These are phyloP conservation scores for Prunella vulgaris DNA, from an alignment of 257 asterid species.

Conservation along the genomic window DNA sequence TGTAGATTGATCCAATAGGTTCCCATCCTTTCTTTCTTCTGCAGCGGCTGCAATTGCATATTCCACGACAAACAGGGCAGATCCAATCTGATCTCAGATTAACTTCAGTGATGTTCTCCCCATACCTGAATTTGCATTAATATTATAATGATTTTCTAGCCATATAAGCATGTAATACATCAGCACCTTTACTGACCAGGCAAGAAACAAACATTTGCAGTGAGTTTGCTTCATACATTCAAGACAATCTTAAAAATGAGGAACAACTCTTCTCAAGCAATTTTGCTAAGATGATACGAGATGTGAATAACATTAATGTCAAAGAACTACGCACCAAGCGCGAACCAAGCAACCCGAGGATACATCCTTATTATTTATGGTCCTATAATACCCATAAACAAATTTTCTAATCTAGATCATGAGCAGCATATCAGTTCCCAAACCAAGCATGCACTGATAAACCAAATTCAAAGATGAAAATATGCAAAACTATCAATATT, in stretches of 20 bases:
- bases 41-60: conserved; percentile 78
- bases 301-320: neutral
- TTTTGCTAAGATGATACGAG: neutral
- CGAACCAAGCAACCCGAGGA: neutral
- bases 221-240: neutral
- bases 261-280: neutral
- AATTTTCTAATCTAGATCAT: neutral
- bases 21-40: conserved; percentile 56
- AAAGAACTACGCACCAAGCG: neutral
- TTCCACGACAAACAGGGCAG: conserved; percentile 72
- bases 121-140: conserved; percentile 38
- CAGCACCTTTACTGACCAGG: neutral
- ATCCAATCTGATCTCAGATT: conserved; percentile 52
- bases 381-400: neutral
- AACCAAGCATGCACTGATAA: neutral
- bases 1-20: conserved; percentile 54
- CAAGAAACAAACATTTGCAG: neutral
- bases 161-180: too few relatives aligned
- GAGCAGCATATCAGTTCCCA: neutral
- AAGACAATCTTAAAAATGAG: neutral
- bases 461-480: neutral
- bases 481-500: neutral
- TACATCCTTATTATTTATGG: neutral
- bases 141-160: too few relatives aligned
- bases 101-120: conserved; percentile 63